Evolutionary conservation across 1,284 basidiomycete species (phyloP), one percentile per base, ranked within the genome.

Genomic region (Retiboletus flavoniger): DNA sequence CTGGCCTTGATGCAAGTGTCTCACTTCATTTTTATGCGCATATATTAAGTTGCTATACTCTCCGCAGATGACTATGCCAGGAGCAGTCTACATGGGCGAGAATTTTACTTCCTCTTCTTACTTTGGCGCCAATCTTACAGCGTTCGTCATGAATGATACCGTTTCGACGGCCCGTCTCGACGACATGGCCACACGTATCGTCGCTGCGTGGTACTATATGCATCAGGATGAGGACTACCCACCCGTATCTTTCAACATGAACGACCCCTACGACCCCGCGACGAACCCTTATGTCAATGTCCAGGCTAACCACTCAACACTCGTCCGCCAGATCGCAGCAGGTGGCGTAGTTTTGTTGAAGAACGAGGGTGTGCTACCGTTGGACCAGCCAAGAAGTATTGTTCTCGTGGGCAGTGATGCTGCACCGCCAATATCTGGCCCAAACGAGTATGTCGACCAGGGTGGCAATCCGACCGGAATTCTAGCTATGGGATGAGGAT

Each of bases 261-360:
- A 79, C 0, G 68, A 50, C 19, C 39, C 19, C 11, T 26, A 26
- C 4, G 41, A 45, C 24, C 48, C 40, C 5, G 21, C n/a, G 14
- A 50, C 31, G 7, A 45, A 50, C 34, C 24, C 41, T 17, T 28
- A 34, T 10, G 41, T 45, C 13, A 19, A 50, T 31, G 48, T 50
- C 11, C 41, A 50, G 17, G 48, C 31, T 11, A 3, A 50, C 21
- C 48, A 50, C 17, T 17, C 42, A 9, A 50, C 32, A 5, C 19
- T 89, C 7, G 82, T 82, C 8, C 77, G 81, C 29, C 78, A 90
- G 56, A 83, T 93, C 19, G 89, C 82, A 3, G 78, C 81, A 0
- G 83, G 82, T 0, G 87, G 86, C 0, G 83, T 84, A 2, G 87
- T 93, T 7, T 72, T 95, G 26, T 78, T 93, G 24, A 93, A 94